A percentile compares a stretch with the other conserved stretches of the same genome.
These are phyloP conservation scores for Sclerotiophoma versabilis DNA, from an alignment of 2,329 filamentous ascomycete species.

Conservation along the genomic window DNA sequence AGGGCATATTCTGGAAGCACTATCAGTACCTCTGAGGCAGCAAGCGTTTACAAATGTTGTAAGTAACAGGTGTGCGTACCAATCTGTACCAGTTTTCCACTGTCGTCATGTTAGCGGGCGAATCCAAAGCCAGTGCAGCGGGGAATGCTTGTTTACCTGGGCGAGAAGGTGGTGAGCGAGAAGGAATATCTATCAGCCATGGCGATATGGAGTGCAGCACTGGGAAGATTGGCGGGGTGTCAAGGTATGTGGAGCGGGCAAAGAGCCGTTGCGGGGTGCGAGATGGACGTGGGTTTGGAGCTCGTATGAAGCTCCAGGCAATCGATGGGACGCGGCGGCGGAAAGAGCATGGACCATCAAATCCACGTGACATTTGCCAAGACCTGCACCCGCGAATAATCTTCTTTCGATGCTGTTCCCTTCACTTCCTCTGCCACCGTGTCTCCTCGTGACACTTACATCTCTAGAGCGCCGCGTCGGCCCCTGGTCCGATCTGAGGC, in stretches of 20 bases:
- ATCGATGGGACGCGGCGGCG: constrained; percentile 19
- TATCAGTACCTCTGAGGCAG: constrained; percentile 19
- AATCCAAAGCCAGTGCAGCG: constrained; percentile 33
- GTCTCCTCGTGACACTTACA: constrained; percentile 29
- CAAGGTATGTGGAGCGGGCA: background rate
- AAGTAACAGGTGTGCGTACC: constrained; percentile 60
- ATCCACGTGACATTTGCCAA: constrained; percentile 12
- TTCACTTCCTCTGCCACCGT: constrained; percentile 38
- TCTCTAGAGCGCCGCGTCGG: constrained; percentile 28
- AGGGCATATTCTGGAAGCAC: constrained; percentile 85
- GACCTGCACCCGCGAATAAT: constrained; percentile 11
- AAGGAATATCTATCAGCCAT: constrained; percentile 99
- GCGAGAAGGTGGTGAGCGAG: constrained; percentile 98
- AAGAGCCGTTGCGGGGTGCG: constrained; percentile 11
- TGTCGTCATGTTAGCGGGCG: constrained; percentile 60
- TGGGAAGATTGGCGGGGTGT: constrained; percentile 1
- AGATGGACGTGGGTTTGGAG: constrained; percentile 18
- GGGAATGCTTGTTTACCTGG: constrained; percentile 72
- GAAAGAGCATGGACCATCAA: constrained; percentile 8
- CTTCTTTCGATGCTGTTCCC: constrained; percentile 21
- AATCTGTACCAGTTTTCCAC: constrained; percentile 99
- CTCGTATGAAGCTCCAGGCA: constrained; percentile 19
- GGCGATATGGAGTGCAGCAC: constrained; percentile 27
- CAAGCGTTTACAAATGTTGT: constrained; percentile 16
- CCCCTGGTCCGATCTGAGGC: constrained; percentile 25